A percentile compares a stretch with the other conserved stretches of the same genome.
phyloP scores from a whole-genome alignment of 2,329 filamentous ascomycete species.

The Emergomyces africanus region DNA sequence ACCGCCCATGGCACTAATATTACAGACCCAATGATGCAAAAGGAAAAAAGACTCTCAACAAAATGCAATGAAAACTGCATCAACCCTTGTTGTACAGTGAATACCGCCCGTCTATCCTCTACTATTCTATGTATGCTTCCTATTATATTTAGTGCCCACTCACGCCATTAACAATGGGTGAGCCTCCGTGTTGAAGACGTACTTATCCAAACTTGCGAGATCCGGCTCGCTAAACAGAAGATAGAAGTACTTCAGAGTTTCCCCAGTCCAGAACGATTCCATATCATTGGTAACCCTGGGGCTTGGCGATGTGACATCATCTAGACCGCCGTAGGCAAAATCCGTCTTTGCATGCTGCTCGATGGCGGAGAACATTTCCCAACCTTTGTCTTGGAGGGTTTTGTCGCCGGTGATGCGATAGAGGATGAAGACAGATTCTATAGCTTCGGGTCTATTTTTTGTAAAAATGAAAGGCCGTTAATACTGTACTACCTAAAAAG shows the following conservation, averaged over 20 bases:
- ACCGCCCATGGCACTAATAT: background rate
- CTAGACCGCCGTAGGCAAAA: conserved; percentile 49
- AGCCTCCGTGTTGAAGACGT: conserved; percentile 48
- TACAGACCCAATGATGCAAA: background rate
- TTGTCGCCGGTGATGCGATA: conserved; percentile 77
- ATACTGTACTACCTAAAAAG: no score
- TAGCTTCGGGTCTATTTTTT: conserved; percentile 54
- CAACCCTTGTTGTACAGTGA: background rate
- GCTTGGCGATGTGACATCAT: conserved; percentile 10
- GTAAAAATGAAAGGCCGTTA: no score
- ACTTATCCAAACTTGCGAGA: conserved; percentile 55
- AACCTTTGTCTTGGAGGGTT: conserved; percentile 66
- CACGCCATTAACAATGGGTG: conserved; percentile 34
- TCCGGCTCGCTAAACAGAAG: conserved; percentile 60
- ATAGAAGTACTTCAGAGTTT: conserved; percentile 90
- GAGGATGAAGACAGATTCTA: conserved; percentile 80
- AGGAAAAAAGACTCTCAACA: background rate
- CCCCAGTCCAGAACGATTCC: conserved; percentile 84
- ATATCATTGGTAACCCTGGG: conserved; percentile 42
- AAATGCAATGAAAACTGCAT: background rate
- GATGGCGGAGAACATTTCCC: conserved; percentile 71
- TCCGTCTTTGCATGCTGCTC: conserved; percentile 52
- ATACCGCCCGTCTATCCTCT: background rate
- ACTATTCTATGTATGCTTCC: background rate
- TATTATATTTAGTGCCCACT: background rate